Percentiles rank a stretch among this genome's conserved stretches.
Conservation (phyloP, 306 rosid genomes). For the Dryas alaskensis region DNA sequence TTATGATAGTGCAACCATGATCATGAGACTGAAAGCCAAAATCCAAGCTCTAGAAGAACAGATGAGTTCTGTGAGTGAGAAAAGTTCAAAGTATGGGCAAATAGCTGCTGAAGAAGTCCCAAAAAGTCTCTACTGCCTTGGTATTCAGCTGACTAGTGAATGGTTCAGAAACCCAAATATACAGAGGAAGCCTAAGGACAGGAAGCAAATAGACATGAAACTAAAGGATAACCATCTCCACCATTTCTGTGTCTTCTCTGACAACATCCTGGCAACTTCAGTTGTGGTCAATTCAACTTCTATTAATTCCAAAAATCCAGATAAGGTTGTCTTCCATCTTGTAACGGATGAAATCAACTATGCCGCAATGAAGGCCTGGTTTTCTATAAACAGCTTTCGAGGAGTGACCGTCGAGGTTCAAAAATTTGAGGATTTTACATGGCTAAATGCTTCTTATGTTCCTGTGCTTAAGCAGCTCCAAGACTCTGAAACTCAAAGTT, state of each 20-base stretch:
- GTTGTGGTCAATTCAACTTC: conserved; percentile 89
- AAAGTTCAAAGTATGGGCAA: conserved; percentile 86
- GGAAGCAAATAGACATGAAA: conserved; percentile 57
- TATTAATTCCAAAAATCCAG: conserved; percentile 56
- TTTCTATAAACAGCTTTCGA: conserved; percentile 55
- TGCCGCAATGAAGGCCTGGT: conserved; percentile 91
- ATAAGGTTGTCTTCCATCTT: conserved; percentile 72
- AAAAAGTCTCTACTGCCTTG: conserved; percentile 79
- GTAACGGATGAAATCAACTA: conserved; percentile 82
- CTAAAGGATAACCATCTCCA: conserved; percentile 61
- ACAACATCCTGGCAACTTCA: conserved; percentile 83
- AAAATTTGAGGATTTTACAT: conserved; percentile 71
- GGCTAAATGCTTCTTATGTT: conserved; percentile 90
- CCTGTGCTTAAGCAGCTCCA: conserved; percentile 95
- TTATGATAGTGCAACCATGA: conserved; percentile 88
- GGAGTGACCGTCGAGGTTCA: conserved; percentile 76
- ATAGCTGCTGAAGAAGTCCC: conserved; percentile 96
- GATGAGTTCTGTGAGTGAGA: conserved; percentile 64
- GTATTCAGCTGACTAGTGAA: conserved; percentile 73
- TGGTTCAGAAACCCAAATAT: conserved; percentile 58
- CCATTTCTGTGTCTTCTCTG: conserved; percentile 83
- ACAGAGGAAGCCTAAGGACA: conserved; percentile 54
- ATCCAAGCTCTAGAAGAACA: conserved; percentile 82
- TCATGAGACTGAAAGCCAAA: conserved; percentile 85
- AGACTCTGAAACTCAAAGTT: conserved; percentile 83